Base-by-base conservation (phyloP, 208 protist species). In the Endotrypanum monterogeii region DNA sequence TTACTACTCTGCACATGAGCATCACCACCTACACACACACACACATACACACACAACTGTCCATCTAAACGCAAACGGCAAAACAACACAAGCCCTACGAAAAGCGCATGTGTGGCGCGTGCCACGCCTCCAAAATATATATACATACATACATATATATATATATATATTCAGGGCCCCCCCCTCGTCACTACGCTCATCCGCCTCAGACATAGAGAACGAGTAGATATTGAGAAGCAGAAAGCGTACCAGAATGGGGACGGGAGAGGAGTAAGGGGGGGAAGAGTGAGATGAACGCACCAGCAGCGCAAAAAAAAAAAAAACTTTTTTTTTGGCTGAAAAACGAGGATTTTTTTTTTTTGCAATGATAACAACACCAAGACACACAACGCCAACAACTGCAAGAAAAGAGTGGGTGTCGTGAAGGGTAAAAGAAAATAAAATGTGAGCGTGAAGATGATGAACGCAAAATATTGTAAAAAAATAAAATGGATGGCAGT, bases 391-490 rank as follows among this genome's bases (percentile, higher is more conserved):
- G 18, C 37, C 37, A 37, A 46, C 20, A 44, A 23, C 32, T 65
- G 37, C 37, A 12, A 54, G 41, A 25, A 68, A 71, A 60, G 48
- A 71, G 46, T n/a, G 32, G 14, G 60, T 23, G 39, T 52, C 20
- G n/a, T 25, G 18, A 51, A 57, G 2, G 60, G 71, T 61, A 11
- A 67, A 63, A 44, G 41, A 35, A 71, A 65, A 11, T 65, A 78
- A 62, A 71, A 63, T n/a, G 16, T 39, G 20, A 55, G 25, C 20
- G 66, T 67, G 12, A 39, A 52, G 9, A 52, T 20, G 41, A 25
- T 18, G 41, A 51, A n/a, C 44, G 5, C 44, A 48, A n/a, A n/a
- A 11, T 48, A 48, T 48, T 11, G 44, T 35, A 28, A 46, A 54
- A 55, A 9, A 65, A 46, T 2, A 41, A 46, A 8, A 41, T 11